These are phyloP conservation scores for Elongisporangium undulatum DNA, from an alignment of 352 stramenopile genomes.

Conservation along the genomic window DNA sequence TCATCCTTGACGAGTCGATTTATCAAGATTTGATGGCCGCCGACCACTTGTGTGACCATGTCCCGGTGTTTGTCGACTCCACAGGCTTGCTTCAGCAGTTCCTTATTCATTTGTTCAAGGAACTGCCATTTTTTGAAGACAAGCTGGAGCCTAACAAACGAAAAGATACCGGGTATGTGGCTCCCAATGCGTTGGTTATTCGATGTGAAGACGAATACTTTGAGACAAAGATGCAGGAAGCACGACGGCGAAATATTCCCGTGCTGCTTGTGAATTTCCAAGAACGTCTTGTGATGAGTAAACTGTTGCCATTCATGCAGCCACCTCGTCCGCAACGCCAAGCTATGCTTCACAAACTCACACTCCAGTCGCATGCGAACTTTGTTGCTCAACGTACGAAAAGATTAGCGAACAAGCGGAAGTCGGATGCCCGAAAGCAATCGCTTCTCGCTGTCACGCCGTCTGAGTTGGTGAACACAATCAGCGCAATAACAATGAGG, in stretches of 20 bases:
- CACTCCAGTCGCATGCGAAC: not conserved
- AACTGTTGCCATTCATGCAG: slow-evolving; percentile 14
- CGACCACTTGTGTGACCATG: slow-evolving; percentile 25
- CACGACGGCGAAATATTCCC: slow-evolving; percentile 15
- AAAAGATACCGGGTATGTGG: not conserved
- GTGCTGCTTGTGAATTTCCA: slow-evolving; percentile 38
- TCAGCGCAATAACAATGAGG: not conserved
- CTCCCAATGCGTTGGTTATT: slow-evolving; percentile 18
- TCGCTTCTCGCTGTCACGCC: not conserved
- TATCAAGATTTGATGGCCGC: slow-evolving; percentile 15
- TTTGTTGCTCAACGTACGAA: not conserved
- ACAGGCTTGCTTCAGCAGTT: slow-evolving; percentile 37
- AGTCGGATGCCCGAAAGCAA: not conserved
- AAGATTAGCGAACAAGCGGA: not conserved
- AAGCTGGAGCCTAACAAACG: not conserved
- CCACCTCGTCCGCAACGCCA: not conserved
- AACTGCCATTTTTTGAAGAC: slow-evolving; percentile 19
- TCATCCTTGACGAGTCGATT: slow-evolving; percentile 13
- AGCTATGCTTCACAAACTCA: not conserved
- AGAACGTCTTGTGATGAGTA: slow-evolving; percentile 2
- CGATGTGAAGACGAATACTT: slow-evolving; percentile 22
- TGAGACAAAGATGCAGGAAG: slow-evolving; percentile 21
- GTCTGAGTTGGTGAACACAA: not conserved
- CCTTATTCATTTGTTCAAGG: slow-evolving; percentile 46
- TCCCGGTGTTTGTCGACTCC: slow-evolving; percentile 40